Conservation (phyloP, 1,284 basidiomycete species). For the Apiotrichum domesticum region DNA sequence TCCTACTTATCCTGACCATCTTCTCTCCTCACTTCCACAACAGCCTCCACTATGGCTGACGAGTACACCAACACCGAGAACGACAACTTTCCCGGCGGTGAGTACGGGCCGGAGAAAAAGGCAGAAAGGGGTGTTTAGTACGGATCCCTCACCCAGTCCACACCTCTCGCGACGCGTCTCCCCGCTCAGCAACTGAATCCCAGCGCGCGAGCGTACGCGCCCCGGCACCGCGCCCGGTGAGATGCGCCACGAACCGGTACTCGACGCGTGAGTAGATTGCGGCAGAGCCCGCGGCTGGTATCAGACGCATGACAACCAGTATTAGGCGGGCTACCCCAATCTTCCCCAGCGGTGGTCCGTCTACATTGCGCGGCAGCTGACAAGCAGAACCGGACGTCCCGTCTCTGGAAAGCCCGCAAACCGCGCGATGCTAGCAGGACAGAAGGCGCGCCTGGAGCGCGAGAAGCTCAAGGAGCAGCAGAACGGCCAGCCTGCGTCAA, state of each 20-base stretch:
- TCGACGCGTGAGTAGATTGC: slow-evolving; percentile 23
- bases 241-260: slow-evolving; percentile 28
- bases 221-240: slow-evolving; percentile 36
- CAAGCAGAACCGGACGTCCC: slow-evolving; percentile 52
- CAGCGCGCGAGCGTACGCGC: slow-evolving; percentile 26
- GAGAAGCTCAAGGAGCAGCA: neutral
- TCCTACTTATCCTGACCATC: too few relatives aligned
- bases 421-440: slow-evolving; percentile 41
- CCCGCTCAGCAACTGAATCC: slow-evolving; percentile 4
- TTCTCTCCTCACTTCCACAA: too few relatives aligned
- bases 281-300: slow-evolving; percentile 2
- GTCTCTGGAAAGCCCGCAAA: slow-evolving; percentile 61
- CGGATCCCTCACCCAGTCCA: too few relatives aligned
- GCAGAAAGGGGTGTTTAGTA: too few relatives aligned
- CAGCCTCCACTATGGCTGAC: slow-evolving; percentile 10
- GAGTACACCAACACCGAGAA: slow-evolving; percentile 24
- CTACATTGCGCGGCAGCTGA: neutral
- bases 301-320: too few relatives aligned
- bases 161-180: too few relatives aligned
- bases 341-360: neutral
- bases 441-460: slow-evolving; percentile 22
- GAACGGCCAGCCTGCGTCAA: too few relatives aligned
- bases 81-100: slow-evolving; percentile 30
- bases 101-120: slow-evolving; percentile 1
- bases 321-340: neutral